Percentiles rank a stretch among this genome's conserved stretches.
These are phyloP conservation scores for Metschnikowia baotianmanensis DNA, from an alignment of 805 yeast genomes.

Conservation along the genomic window DNA sequence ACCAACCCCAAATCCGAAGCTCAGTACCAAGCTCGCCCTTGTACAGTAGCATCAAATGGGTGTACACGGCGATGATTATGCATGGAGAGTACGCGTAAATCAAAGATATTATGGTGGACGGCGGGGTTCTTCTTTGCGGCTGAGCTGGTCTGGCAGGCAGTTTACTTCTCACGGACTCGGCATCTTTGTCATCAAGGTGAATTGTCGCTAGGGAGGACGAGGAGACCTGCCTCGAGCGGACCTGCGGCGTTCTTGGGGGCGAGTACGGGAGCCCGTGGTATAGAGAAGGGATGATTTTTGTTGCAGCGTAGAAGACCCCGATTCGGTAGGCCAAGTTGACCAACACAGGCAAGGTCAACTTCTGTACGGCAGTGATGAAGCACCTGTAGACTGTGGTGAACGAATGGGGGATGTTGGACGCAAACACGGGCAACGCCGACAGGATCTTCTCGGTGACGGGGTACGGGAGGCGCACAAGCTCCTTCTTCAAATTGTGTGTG, in stretches of 20 bases:
- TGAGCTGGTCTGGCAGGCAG: background rate
- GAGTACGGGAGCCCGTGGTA: conserved; percentile 40
- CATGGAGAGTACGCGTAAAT: conserved; percentile 91
- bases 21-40: conserved; percentile 70
- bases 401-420: conserved; percentile 53
- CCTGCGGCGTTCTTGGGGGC: conserved; percentile 42
- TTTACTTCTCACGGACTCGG: conserved; percentile 4
- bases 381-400: conserved; percentile 56
- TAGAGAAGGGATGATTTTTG: conserved; percentile 85
- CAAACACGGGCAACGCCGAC: conserved; percentile 41
- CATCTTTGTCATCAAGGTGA: conserved; percentile 5
- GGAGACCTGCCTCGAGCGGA: conserved; percentile 34
- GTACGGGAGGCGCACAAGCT: conserved; percentile 39
- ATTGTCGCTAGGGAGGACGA: conserved; percentile 23
- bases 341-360: conserved; percentile 77
- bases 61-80: conserved; percentile 90
- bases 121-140: conserved; percentile 6
- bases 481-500: conserved; percentile 31
- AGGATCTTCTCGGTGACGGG: conserved; percentile 25
- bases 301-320: conserved; percentile 85
- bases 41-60: conserved; percentile 89
- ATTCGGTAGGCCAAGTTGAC: conserved; percentile 83
- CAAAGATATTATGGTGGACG: conserved; percentile 46
- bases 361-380: conserved; percentile 48
- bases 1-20: conserved; percentile 57